Evolutionary conservation across 2,329 filamentous ascomycete species (phyloP), one percentile per base, ranked within the genome.

Genomic region (Endothia cerciana): DNA sequence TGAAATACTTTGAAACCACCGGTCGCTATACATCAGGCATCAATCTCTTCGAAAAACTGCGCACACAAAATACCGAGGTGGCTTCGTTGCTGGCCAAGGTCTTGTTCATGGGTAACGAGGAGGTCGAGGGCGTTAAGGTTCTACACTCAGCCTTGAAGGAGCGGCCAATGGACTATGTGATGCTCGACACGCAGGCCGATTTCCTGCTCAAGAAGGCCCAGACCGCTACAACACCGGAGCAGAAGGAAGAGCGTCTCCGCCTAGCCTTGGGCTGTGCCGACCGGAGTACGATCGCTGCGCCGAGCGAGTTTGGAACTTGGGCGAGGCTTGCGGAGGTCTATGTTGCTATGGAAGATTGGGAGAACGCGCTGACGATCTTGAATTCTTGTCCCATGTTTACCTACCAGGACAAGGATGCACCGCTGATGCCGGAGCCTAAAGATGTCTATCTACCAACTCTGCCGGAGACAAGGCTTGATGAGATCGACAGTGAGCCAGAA

Each of bases 311-410:
- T 74, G 92, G 92, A 63, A 98, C 95, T 0, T 99, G 95, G 95
- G 94, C 95, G 65, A 86, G 94, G 65, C 80, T 99, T 69, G 94
- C 94, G 2, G 93, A 98, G 75, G 91, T 98, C 40, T 99, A 99
- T 72, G 92, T 98, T 64, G 87, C 90, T 60, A 87, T 97, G 79
- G 95, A 99, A 76, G 92, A 97, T 75, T 99, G 95, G 93, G 95
- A 98, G 74, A 88, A 98, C 71, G 95, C 95, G 0, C 85, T 99
- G 30, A 89, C 97, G 5, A 98, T 95, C 4, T 85, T 99, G 62
- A 99, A 99, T 80, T 99, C 95, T 22, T 99, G 95, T 77, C 95
- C 95, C 10, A 99, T 99, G 95, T 99, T 99, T 78, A 99, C 95
- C 7, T 98, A 99, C 77, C 95, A 98, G 78, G 95, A 99, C 79